Evolutionary conservation across 1,284 basidiomycete genomes (phyloP).

Genomic region (Polyporus tsugae): DNA sequence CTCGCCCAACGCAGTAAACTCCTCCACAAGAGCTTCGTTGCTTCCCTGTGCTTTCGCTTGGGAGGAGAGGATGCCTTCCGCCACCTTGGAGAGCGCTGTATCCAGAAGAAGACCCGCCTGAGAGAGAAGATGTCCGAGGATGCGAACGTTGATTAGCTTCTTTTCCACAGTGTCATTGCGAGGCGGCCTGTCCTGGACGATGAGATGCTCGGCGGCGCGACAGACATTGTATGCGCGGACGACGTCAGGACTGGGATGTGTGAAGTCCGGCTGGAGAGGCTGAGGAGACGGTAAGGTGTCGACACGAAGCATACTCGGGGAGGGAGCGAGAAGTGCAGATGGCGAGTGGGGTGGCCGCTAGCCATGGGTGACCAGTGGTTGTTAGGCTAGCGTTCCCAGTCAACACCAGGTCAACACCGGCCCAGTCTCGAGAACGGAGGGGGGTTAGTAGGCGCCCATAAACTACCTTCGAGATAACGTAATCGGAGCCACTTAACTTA

Average conservation of each 20-base stretch:
- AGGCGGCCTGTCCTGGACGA: not conserved
- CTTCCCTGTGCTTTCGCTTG: not conserved
- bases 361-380: too few relatives aligned
- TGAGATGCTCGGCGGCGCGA: not conserved
- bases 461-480: too few relatives aligned
- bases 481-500: too few relatives aligned
- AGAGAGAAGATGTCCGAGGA: slow-evolving; percentile 1
- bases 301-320: not conserved
- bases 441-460: too few relatives aligned
- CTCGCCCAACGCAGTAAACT: not conserved
- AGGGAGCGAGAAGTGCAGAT: not conserved
- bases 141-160: slow-evolving; percentile 3
- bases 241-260: slow-evolving; percentile 1
- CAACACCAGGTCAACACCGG: too few relatives aligned
- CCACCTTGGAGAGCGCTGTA: not conserved
- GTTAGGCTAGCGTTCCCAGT: too few relatives aligned
- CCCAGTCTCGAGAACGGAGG: too few relatives aligned
- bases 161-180: not conserved
- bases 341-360: too few relatives aligned
- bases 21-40: not conserved
- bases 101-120: not conserved
- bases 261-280: not conserved
- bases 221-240: not conserved
- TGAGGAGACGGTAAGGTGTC: not conserved
- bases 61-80: not conserved